Conservation (phyloP, 2,329 filamentous ascomycete species). For the Fusarium sp. region DNA sequence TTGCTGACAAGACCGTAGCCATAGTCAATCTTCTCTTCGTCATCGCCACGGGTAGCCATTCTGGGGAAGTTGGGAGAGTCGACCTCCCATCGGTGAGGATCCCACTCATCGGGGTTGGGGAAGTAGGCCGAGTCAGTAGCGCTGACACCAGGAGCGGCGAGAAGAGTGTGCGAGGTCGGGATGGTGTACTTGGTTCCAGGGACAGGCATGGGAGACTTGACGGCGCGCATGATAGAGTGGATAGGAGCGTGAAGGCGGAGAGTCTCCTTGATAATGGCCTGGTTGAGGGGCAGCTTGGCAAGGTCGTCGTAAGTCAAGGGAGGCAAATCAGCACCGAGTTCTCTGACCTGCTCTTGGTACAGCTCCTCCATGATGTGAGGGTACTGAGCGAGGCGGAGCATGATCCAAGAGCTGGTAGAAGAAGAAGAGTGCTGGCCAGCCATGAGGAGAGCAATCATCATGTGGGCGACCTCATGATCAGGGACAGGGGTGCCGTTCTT, state of each 20-base stretch:
- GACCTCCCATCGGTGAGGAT: slow-evolving; percentile 89
- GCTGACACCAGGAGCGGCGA: slow-evolving; percentile 86
- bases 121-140: slow-evolving; percentile 79
- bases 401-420: slow-evolving; percentile 85
- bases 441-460: slow-evolving; percentile 95
- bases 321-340: slow-evolving; percentile 79
- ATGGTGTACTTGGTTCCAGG: slow-evolving; percentile 86
- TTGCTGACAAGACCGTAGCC: slow-evolving; percentile 94
- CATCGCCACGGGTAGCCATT: slow-evolving; percentile 59
- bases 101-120: slow-evolving; percentile 83
- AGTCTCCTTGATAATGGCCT: slow-evolving; percentile 89
- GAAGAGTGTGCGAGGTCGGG: slow-evolving; percentile 81
- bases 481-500: slow-evolving; percentile 84
- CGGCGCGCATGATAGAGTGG: slow-evolving; percentile 92
- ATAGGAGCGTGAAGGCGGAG: slow-evolving; percentile 92
- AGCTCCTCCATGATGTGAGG: slow-evolving; percentile 84
- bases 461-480: slow-evolving; percentile 86
- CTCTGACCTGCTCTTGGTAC: slow-evolving; percentile 80
- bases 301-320: slow-evolving; percentile 81
- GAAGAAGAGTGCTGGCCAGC: slow-evolving; percentile 91
- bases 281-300: slow-evolving; percentile 81
- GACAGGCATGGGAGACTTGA: slow-evolving; percentile 87
- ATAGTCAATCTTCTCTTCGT: slow-evolving; percentile 87
- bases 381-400: slow-evolving; percentile 80
- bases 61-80: slow-evolving; percentile 66